Percentiles rank a stretch among this genome's conserved stretches.
Conservation (phyloP, 306 rosid species). For the Dalbergia oliveri region DNA sequence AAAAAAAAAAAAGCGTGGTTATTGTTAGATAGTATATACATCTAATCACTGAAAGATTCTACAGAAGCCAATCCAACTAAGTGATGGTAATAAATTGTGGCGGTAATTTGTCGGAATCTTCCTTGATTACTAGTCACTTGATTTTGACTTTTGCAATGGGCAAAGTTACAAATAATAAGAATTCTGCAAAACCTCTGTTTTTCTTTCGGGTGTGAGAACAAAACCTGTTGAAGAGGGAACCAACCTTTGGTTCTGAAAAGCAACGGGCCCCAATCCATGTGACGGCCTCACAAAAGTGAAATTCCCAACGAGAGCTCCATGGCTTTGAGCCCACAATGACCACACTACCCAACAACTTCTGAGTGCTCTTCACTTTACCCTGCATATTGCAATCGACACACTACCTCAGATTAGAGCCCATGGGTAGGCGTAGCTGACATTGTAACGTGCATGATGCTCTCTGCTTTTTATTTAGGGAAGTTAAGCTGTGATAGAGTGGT, state of each 20-base stretch:
- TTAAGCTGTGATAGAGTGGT: too few relatives aligned
- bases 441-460: not conserved
- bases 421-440: not conserved
- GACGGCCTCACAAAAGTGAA: constrained; percentile 34
- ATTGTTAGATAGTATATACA: too few relatives aligned
- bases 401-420: not conserved
- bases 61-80: too few relatives aligned
- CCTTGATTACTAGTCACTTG: not conserved
- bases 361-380: too few relatives aligned
- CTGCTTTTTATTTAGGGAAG: not conserved
- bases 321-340: not conserved
- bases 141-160: not conserved
- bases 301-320: not conserved
- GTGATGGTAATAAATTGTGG: too few relatives aligned
- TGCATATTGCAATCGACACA: not conserved
- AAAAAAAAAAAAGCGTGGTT: too few relatives aligned
- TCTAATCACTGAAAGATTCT: too few relatives aligned
- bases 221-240: constrained; percentile 11
- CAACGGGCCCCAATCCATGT: constrained; percentile 64
- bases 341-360: too few relatives aligned
- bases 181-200: not conserved
- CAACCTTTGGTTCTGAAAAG: not conserved
- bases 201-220: too few relatives aligned
- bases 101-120: too few relatives aligned
- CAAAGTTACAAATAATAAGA: not conserved